Conservation (phyloP, 768 basidiomycete species). For the Mycena maculata region DNA sequence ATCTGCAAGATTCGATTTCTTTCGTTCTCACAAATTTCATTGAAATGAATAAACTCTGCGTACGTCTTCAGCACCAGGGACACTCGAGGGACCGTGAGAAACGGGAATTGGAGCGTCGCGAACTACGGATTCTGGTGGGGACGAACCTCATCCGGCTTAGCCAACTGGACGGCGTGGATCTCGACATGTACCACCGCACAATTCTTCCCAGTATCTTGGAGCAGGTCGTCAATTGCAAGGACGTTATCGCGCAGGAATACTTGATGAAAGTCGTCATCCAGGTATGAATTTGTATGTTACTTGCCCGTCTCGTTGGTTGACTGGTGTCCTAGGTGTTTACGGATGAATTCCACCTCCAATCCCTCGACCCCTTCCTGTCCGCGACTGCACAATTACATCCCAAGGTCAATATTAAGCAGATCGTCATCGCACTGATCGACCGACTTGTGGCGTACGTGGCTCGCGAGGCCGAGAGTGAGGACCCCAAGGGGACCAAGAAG, state of each 20-base stretch:
- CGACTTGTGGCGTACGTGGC: slow-evolving; percentile 96
- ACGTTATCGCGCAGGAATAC: slow-evolving; percentile 98
- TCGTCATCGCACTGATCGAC: slow-evolving; percentile 98
- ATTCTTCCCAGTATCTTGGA: slow-evolving; percentile 95
- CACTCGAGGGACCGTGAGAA: slow-evolving; percentile 98
- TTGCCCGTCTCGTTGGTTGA: too few species aligned
- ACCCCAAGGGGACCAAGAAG: slow-evolving; percentile 91
- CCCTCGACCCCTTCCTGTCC: slow-evolving; percentile 94
- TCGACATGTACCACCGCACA: slow-evolving; percentile 86
- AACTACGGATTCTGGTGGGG: slow-evolving; percentile 95
- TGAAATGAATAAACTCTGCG: slow-evolving; percentile 99
- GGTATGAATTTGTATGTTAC: slow-evolving; percentile 60
- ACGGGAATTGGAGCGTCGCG: slow-evolving; percentile 94
- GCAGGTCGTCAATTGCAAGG: slow-evolving; percentile 98
- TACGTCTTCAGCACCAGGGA: slow-evolving; percentile 96
- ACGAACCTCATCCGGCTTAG: slow-evolving; percentile 96
- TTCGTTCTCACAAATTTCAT: slow-evolving; percentile 99
- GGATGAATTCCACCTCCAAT: slow-evolving; percentile 97
- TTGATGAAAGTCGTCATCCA: slow-evolving; percentile 99
- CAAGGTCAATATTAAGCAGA: slow-evolving; percentile 98
- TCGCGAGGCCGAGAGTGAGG: slow-evolving; percentile 95
- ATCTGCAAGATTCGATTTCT: slow-evolving; percentile 93
- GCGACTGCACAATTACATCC: slow-evolving; percentile 97
- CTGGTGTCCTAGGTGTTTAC: slow-evolving; percentile 93
- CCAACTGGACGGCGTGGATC: slow-evolving; percentile 95